Evolutionary conservation across 441 rosid genomes (phyloP), one percentile per base, ranked within the genome.

Genomic region (Rhodomyrtus psidioides): DNA sequence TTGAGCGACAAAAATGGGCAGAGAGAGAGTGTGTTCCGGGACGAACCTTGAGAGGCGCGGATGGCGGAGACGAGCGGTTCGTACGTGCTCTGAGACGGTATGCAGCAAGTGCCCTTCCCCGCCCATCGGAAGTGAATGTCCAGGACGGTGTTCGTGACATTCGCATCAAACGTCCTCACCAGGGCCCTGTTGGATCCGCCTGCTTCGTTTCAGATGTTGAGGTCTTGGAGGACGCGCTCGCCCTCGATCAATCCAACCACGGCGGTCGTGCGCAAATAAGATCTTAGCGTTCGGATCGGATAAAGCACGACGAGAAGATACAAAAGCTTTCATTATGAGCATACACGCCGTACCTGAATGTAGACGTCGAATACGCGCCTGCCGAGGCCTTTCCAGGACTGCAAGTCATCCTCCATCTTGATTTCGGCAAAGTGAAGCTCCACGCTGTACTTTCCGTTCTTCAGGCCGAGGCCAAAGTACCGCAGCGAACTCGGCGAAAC

Each of bases 81-180:
- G 53, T 89, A 92, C 19, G 94, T 92, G 90, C 92, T 86, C 85
- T 93, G 95, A 27, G 44, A 57, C 8, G 93, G 95, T 83, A 92
- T 91, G 88, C 95, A 92, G 82, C 95, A 93, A 42, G 94, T 93
- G 84, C 94, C 95, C 85, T 90, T 92, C 46, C 93, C 94, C 3
- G 92, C 90, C 93, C 93, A 93, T 27, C 91, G 89, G 81, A 92
- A 89, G 88, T 92, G 93, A 8, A 93, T 58, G 83, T 92, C 93
- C 88, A 93, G 86, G 82, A 92, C 88, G 3, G 90, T 87, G 90
- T 91, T 90, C 12, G 94, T 93, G 85, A 93, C 94, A 10, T 92
- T 90, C 30, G 92, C 89, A 49, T 86, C 83, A 39, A 92, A 92
- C 30, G 84, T 88, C 88, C 55, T 92, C 13, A 91, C 87, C 89